phyloP scores from a whole-genome alignment of 2,329 filamentous ascomycete genomes.

The Blumeria hordei region DNA sequence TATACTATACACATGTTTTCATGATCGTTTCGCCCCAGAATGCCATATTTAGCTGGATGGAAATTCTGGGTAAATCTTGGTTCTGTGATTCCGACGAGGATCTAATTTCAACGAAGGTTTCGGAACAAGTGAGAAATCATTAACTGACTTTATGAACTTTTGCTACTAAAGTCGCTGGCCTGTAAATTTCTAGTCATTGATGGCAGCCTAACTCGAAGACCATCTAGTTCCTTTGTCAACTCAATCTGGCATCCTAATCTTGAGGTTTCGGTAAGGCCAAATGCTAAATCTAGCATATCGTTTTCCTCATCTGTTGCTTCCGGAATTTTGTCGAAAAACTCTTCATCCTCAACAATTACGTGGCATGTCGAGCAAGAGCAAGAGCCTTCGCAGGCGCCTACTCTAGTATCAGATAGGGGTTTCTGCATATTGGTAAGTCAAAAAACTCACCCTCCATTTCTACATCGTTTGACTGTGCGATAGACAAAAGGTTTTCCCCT shows the following conservation, averaged over 20 bases:
- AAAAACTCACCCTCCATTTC: slow-evolving; percentile 67
- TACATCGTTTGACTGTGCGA: slow-evolving; percentile 80
- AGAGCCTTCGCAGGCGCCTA: slow-evolving; percentile 67
- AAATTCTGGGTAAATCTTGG: too few relatives aligned
- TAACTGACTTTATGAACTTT: neutral
- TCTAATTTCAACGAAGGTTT: too few relatives aligned
- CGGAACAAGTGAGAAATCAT: too few relatives aligned
- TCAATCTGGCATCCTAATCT: slow-evolving; percentile 29
- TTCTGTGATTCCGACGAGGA: too few relatives aligned
- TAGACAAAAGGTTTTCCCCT: slow-evolving; percentile 84
- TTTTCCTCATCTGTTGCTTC: slow-evolving; percentile 41
- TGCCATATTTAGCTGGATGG: too few relatives aligned
- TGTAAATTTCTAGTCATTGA: slow-evolving; percentile 92
- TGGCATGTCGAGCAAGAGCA: slow-evolving; percentile 58
- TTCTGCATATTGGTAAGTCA: neutral
- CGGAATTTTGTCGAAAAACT: slow-evolving; percentile 36
- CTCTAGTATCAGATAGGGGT: slow-evolving; percentile 1
- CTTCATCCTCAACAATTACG: slow-evolving; percentile 40
- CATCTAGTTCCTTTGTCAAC: slow-evolving; percentile 80
- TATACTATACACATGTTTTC: too few relatives aligned
- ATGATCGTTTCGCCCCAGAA: too few relatives aligned
- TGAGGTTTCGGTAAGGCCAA: slow-evolving; percentile 49
- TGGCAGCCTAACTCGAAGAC: slow-evolving; percentile 62
- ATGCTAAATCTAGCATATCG: slow-evolving; percentile 51
- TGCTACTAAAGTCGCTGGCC: slow-evolving; percentile 57